Conservation (phyloP, 129 eudicot species). For the Flaveria brownii region DNA sequence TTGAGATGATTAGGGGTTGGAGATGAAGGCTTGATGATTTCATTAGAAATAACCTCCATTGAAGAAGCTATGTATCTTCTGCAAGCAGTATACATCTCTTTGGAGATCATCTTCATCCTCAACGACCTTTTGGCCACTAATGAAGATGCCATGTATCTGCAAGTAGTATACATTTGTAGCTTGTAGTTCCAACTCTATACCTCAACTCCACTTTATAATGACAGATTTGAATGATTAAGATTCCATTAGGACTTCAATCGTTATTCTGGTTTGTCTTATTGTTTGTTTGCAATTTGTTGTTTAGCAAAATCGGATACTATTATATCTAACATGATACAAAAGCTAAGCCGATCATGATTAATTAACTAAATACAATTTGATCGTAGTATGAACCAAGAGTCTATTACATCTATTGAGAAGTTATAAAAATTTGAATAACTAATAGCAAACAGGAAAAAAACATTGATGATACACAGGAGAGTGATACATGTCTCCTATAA, state of each 20-base stretch:
- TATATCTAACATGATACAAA: not conserved
- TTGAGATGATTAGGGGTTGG: constrained; percentile 34
- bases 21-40: constrained; percentile 34
- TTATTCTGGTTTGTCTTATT: not conserved
- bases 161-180: not conserved
- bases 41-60: constrained; percentile 19
- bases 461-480: no score
- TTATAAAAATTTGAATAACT: no score
- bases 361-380: not conserved
- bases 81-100: no score
- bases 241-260: not conserved
- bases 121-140: no score
- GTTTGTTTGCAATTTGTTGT: not conserved
- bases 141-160: not conserved
- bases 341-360: not conserved
- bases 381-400: not conserved
- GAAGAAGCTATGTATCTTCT: not conserved
- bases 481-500: no score
- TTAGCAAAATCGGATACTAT: not conserved
- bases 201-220: not conserved
- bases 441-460: no score
- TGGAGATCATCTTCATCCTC: no score
- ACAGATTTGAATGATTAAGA: not conserved
- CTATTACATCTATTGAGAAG: no score
- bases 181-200: not conserved